Conservation (phyloP, 2,329 filamentous ascomycete species). For the Aspergillus awamori region DNA sequence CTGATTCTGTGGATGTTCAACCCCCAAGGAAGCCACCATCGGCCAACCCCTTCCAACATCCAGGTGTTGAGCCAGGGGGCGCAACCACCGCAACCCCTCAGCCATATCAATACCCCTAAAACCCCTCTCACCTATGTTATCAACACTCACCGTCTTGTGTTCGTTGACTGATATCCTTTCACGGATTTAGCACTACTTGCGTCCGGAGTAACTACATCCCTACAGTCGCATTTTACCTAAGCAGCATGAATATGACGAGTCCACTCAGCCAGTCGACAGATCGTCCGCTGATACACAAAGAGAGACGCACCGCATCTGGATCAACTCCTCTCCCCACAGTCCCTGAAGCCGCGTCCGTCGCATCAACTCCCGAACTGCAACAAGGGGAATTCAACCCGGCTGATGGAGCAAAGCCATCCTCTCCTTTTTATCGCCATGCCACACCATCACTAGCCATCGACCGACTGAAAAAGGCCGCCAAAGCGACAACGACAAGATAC, state of each 20-base stretch:
- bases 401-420: slow-evolving; percentile 44
- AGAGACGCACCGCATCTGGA: not conserved
- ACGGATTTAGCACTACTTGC: not conserved
- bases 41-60: slow-evolving; percentile 4
- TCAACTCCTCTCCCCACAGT: not conserved
- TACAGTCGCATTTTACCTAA: not conserved
- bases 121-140: not conserved
- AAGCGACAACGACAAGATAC: not conserved
- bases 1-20: not conserved
- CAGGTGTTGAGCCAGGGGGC: not conserved
- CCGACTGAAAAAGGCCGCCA: slow-evolving; percentile 23
- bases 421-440: slow-evolving; percentile 49
- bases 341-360: slow-evolving; percentile 4
- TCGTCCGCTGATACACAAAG: not conserved
- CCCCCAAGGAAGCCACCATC: not conserved
- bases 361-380: not conserved
- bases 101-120: not conserved
- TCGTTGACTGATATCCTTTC: not conserved
- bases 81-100: not conserved
- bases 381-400: slow-evolving; percentile 42
- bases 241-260: slow-evolving; percentile 1
- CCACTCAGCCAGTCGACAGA: not conserved
- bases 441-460: slow-evolving; percentile 32
- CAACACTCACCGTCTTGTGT: not conserved
- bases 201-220: not conserved